phyloP scores from a whole-genome alignment of 2,329 filamentous ascomycete genomes.

The Apiospora pterosperma region DNA sequence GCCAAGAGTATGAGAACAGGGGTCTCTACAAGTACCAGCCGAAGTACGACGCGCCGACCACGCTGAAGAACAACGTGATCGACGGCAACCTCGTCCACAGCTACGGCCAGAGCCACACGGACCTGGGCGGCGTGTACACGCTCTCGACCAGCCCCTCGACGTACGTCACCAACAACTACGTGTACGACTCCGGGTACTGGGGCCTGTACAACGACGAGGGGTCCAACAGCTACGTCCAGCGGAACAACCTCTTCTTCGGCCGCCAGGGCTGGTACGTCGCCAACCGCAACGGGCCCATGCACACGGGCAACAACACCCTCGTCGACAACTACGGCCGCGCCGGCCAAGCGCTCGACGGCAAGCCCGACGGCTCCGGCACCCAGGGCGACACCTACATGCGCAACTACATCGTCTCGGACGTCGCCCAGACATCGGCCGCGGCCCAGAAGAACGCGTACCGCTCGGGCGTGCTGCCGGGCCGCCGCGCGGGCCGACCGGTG shows the following conservation, averaged over 20 bases:
- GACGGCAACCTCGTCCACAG: background rate
- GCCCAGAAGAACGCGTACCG: slow-evolving; percentile 1
- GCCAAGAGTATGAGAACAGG: background rate
- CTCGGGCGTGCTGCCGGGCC: background rate
- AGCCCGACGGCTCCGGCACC: background rate
- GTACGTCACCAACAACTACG: slow-evolving; percentile 1
- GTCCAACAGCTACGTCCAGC: background rate
- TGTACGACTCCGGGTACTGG: slow-evolving; percentile 1
- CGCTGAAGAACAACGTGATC: background rate
- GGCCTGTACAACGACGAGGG: background rate
- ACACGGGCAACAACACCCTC: slow-evolving; percentile 3
- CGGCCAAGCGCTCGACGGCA: background rate
- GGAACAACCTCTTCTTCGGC: background rate
- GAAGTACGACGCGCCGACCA: background rate
- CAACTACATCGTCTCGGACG: background rate
- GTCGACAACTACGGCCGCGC: background rate
- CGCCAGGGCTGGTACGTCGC: background rate
- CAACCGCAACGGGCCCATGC: background rate
- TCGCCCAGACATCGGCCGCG: background rate
- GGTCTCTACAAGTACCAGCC: slow-evolving; percentile 4
- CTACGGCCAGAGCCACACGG: background rate
- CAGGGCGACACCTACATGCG: background rate
- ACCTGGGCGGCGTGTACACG: slow-evolving; percentile 1
- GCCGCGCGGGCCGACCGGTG: background rate
- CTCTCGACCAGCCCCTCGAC: background rate